These are phyloP conservation scores for Tylopilus plumbeoviolaceoides DNA, from an alignment of 768 basidiomycete genomes.

Conservation along the genomic window DNA sequence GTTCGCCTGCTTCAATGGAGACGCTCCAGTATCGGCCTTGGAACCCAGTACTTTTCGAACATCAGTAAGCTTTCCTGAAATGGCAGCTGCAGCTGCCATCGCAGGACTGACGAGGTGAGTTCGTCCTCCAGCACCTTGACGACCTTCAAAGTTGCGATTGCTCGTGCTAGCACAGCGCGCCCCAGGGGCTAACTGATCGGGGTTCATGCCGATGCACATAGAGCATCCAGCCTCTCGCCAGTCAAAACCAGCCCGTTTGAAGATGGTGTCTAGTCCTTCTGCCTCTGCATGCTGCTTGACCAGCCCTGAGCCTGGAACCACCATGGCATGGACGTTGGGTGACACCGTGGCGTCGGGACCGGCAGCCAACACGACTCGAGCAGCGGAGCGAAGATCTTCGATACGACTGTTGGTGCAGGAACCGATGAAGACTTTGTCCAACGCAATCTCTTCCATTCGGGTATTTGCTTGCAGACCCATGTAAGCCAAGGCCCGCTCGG, in stretches of 20 bases:
- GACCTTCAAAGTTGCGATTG: slow-evolving; percentile 91
- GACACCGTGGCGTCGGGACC: slow-evolving; percentile 73
- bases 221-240: slow-evolving; percentile 96
- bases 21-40: slow-evolving; percentile 39
- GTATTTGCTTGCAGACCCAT: slow-evolving; percentile 83
- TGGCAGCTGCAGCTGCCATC: slow-evolving; percentile 89
- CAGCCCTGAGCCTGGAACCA: slow-evolving; percentile 88
- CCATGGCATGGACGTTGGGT: slow-evolving; percentile 75
- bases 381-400: slow-evolving; percentile 84
- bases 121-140: slow-evolving; percentile 82
- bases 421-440: slow-evolving; percentile 92
- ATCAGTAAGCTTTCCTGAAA: slow-evolving; percentile 82
- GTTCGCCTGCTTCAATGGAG: slow-evolving; percentile 65
- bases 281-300: slow-evolving; percentile 90
- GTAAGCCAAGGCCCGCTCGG: slow-evolving; percentile 74
- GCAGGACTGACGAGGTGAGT: slow-evolving; percentile 89
- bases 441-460: slow-evolving; percentile 69
- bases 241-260: slow-evolving; percentile 89
- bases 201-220: slow-evolving; percentile 97
- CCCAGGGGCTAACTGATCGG: slow-evolving; percentile 80
- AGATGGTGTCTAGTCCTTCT: slow-evolving; percentile 81
- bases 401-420: slow-evolving; percentile 95
- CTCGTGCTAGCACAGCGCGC: slow-evolving; percentile 89
- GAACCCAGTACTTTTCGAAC: slow-evolving; percentile 70
- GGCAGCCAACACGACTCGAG: slow-evolving; percentile 69